Conservation (phyloP, 345 rosid species). For the Psidium guajava region DNA sequence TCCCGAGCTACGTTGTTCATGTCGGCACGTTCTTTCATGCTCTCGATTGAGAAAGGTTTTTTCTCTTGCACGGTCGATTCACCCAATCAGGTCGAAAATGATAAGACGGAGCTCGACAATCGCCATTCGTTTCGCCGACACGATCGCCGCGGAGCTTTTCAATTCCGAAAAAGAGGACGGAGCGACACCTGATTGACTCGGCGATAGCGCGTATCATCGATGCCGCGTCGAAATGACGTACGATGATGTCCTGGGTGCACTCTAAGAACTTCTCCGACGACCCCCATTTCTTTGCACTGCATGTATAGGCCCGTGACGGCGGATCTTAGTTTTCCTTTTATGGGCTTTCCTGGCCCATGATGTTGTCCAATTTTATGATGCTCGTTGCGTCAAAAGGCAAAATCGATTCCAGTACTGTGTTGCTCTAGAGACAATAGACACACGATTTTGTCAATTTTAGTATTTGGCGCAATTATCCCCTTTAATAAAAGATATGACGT, state of each 20-base stretch:
- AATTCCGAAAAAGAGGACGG: not conserved
- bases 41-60: not conserved
- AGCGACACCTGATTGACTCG: not conserved
- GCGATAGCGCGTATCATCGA: rapidly evolving
- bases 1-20: not conserved
- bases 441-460: too few species aligned
- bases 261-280: not conserved
- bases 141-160: not conserved
- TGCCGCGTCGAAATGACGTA: not conserved
- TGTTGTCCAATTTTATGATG: not conserved
- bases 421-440: too few species aligned
- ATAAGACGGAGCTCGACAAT: rapidly evolving
- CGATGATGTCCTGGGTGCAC: not conserved
- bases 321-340: not conserved
- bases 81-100: not conserved
- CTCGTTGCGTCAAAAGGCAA: not conserved
- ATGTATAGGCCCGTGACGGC: not conserved
- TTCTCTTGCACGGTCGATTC: not conserved
- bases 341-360: not conserved
- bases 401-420: not conserved
- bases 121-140: not conserved
- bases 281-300: not conserved
- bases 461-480: not conserved
- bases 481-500: not conserved
- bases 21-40: not conserved